A percentile compares a stretch with the other conserved stretches of the same genome.
phyloP scores from a whole-genome alignment of 805 yeast genomes.

The Ascoidea tarda region DNA sequence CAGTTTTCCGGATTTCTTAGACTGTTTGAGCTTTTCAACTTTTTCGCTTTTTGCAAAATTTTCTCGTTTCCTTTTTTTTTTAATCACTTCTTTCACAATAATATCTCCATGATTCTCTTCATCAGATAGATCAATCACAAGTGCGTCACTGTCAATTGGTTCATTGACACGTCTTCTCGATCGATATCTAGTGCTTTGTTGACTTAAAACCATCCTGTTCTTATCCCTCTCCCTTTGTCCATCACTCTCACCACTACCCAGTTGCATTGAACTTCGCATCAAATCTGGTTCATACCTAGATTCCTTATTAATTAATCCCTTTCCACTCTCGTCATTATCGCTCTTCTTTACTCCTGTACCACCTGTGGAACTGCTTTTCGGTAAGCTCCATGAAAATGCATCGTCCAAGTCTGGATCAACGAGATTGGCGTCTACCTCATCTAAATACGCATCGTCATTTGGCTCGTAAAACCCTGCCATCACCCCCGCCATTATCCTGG shows the following conservation, averaged over 20 bases:
- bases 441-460: no score
- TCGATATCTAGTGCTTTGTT: background rate
- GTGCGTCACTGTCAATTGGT: background rate
- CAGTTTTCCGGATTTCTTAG: background rate
- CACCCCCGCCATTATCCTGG: no score
- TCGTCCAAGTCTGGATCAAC: no score
- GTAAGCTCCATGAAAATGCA: no score
- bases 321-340: slow-evolving; percentile 2
- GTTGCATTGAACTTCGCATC: no score
- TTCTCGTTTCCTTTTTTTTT: background rate
- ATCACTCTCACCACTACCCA: background rate
- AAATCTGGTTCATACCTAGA: no score
- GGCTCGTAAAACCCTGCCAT: no score
- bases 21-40: background rate
- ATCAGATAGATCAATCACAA: background rate
- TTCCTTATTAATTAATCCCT: no score
- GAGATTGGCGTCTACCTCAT: no score
- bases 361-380: background rate
- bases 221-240: no score
- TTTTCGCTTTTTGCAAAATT: slow-evolving; percentile 1
- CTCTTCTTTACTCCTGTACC: slow-evolving; percentile 1
- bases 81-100: background rate
- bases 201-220: background rate
- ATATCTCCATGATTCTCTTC: slow-evolving; percentile 1
- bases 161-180: background rate